Percentiles rank a stretch among this genome's conserved stretches.
phyloP scores from a whole-genome alignment of 2,329 filamentous ascomycete species.

The Whalleya microplaca region DNA sequence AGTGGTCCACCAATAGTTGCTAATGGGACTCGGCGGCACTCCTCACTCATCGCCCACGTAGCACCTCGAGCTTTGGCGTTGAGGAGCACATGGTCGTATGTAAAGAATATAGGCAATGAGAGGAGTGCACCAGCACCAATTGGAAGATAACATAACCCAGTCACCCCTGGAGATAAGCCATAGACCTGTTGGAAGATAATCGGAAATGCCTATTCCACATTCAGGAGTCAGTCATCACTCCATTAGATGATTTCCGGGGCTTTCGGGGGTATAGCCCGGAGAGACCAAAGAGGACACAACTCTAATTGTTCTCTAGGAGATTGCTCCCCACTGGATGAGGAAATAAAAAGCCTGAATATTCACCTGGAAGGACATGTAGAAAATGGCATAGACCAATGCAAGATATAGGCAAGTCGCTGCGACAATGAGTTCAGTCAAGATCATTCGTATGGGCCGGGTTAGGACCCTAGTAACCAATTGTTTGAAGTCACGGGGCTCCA shows the following conservation, averaged over 20 bases:
- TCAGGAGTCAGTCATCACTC: too few species aligned
- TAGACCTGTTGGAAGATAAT: conserved; percentile 70
- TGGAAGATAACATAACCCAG: conserved; percentile 70
- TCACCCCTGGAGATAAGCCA: conserved; percentile 63
- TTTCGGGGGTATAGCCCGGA: too few species aligned
- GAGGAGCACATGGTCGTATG: conserved; percentile 64
- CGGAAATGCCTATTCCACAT: conserved; percentile 72
- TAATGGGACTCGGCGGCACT: conserved; percentile 72
- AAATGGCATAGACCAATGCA: conserved; percentile 68
- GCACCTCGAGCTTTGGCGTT: conserved; percentile 53
- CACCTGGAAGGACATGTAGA: conserved; percentile 78
- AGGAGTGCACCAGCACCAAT: conserved; percentile 67
- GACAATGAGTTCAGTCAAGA: conserved; percentile 73
- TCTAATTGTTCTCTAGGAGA: too few species aligned
- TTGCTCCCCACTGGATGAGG: too few species aligned
- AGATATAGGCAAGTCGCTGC: conserved; percentile 71
- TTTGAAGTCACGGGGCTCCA: conserved; percentile 59
- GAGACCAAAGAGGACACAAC: too few species aligned
- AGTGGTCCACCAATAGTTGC: conserved; percentile 72
- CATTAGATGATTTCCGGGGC: too few species aligned
- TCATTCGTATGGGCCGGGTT: conserved; percentile 73
- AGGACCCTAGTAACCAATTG: conserved; percentile 72
- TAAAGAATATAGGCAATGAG: conserved; percentile 63
- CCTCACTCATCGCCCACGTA: conserved; percentile 63
- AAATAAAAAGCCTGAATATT: too few species aligned